Conservation (phyloP, 1,284 basidiomycete genomes). For the Moesziomyces sp. region DNA sequence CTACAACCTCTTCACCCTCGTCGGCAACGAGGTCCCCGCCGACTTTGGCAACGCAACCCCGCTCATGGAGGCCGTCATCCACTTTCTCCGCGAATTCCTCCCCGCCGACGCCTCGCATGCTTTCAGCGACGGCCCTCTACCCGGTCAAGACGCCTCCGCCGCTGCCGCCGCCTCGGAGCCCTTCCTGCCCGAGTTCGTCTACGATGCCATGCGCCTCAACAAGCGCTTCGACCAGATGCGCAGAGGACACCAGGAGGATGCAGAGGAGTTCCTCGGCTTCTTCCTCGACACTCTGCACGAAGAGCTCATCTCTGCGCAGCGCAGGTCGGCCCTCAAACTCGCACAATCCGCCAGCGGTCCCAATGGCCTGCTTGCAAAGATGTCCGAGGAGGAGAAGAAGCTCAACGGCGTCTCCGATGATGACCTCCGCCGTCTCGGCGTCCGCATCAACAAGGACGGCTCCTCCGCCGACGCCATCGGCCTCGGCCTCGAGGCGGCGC, state of each 20-base stretch:
- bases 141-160: constrained; percentile 17
- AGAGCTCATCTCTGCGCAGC: constrained; percentile 79
- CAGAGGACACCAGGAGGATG: constrained; percentile 95
- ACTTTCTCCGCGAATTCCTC: constrained; percentile 83
- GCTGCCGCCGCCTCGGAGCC: constrained; percentile 68
- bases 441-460: constrained; percentile 24
- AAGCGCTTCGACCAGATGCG: constrained; percentile 93
- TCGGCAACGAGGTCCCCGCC: constrained; percentile 73
- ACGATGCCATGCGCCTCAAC: constrained; percentile 94
- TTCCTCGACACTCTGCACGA: constrained; percentile 95
- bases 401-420: constrained; percentile 46
- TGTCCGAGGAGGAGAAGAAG: constrained; percentile 44
- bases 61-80: constrained; percentile 82
- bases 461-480: constrained; percentile 14
- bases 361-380: constrained; percentile 32
- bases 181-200: constrained; percentile 88
- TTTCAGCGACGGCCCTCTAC: constrained; percentile 20
- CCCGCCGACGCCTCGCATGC: constrained; percentile 39
- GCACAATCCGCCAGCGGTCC: constrained; percentile 63
- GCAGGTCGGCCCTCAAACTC: constrained; percentile 64
- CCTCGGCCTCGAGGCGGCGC: constrained; percentile 15
- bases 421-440: constrained; percentile 33
- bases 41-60: constrained; percentile 74
- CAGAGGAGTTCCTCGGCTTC: constrained; percentile 98
- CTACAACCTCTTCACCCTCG: constrained; percentile 79